Conservation (phyloP, 345 rosid genomes). For the Eucalyptus albens region DNA sequence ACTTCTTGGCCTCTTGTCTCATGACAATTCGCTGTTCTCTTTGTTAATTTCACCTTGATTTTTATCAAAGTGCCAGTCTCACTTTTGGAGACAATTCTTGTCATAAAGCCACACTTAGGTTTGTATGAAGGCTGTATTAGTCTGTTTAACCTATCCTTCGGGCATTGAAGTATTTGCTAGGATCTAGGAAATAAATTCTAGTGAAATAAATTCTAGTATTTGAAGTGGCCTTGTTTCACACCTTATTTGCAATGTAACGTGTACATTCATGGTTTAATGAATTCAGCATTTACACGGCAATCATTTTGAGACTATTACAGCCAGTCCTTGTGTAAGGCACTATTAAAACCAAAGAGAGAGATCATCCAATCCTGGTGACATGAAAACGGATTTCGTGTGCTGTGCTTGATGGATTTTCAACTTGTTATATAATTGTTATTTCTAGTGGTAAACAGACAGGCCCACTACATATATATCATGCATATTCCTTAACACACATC, state of each 20-base stretch:
- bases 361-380: background rate
- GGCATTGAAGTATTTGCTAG: background rate
- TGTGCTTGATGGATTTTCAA: background rate
- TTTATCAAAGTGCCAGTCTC: background rate
- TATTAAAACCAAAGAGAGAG: background rate
- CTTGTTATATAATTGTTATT: background rate
- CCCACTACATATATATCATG: background rate
- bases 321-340: background rate
- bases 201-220: background rate
- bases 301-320: background rate
- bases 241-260: background rate
- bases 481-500: background rate
- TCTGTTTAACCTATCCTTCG: background rate
- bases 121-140: background rate
- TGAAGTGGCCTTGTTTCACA: background rate
- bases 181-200: background rate
- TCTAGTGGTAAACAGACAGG: background rate
- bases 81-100: background rate
- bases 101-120: background rate
- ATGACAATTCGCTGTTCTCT: background rate
- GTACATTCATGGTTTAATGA: background rate
- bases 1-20: background rate
- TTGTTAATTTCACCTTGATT: background rate
- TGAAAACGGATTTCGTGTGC: background rate
- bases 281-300: background rate